Evolutionary conservation across 2,329 filamentous ascomycete genomes (phyloP).

Genomic region (Pseudofabraea citricarpa): DNA sequence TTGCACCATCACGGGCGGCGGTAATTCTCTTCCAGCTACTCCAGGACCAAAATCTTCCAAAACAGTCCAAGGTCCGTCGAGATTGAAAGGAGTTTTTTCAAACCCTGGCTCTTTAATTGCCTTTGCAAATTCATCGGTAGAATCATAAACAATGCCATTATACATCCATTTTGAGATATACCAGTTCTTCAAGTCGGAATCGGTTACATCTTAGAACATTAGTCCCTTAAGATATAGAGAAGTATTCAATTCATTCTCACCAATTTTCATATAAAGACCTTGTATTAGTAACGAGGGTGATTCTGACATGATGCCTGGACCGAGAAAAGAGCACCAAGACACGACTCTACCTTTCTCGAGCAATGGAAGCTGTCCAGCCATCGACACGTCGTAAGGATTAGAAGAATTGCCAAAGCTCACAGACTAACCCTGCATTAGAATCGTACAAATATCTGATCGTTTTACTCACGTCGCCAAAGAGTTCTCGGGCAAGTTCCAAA

Average conservation of each 20-base stretch:
- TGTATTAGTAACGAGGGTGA: neutral
- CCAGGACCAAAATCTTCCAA: slow-evolving; percentile 1
- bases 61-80: neutral
- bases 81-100: slow-evolving; percentile 1
- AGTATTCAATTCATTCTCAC: too few species aligned
- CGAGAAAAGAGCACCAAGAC: slow-evolving; percentile 3
- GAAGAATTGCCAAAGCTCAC: neutral
- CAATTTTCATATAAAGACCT: slow-evolving; percentile 3
- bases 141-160: slow-evolving; percentile 1
- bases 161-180: slow-evolving; percentile 2
- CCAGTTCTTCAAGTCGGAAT: neutral
- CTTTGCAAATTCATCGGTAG: neutral
- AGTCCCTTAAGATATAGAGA: too few species aligned
- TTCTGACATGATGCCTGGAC: neutral
- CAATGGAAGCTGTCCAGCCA: neutral
- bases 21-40: neutral
- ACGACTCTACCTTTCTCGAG: neutral
- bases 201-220: neutral
- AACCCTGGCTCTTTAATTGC: neutral
- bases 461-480: neutral
- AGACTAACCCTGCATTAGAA: too few species aligned
- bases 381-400: too few species aligned
- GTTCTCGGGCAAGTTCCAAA: neutral
- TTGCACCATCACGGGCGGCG: slow-evolving; percentile 1
- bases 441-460: neutral